A percentile compares a stretch with the other conserved stretches of the same genome.
Conservation (phyloP, 2,329 filamentous ascomycete species). For the Paecilomyces fulvus region DNA sequence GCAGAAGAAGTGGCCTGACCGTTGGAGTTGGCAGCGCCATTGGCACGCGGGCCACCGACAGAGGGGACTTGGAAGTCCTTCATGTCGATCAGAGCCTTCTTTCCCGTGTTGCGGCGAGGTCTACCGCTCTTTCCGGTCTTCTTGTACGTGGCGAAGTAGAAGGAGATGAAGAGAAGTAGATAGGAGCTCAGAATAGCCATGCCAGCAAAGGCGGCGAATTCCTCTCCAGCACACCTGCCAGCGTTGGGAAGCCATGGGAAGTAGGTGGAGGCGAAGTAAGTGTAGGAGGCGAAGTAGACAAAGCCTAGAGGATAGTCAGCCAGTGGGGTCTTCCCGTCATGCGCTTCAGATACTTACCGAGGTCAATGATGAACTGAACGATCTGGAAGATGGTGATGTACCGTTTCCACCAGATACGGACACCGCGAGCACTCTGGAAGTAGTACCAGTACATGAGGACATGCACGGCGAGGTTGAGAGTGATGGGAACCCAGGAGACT, state of each 20-base stretch:
- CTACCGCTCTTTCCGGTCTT: conserved; percentile 49
- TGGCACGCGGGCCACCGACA: conserved; percentile 17
- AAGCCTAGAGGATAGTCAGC: conserved; percentile 55
- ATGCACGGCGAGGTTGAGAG: conserved; percentile 85
- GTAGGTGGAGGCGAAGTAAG: conserved; percentile 91
- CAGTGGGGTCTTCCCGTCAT: conserved; percentile 5
- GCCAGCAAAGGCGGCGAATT: conserved; percentile 88
- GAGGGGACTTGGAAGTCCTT: conserved; percentile 59
- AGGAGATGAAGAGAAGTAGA: conserved; percentile 95
- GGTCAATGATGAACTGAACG: conserved; percentile 91
- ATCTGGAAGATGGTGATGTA: conserved; percentile 98
- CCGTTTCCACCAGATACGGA: conserved; percentile 99
- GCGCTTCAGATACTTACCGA: conserved; percentile 53
- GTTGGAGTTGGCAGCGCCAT: conserved; percentile 21
- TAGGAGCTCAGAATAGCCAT: conserved; percentile 91
- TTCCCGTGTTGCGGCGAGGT: conserved; percentile 54
- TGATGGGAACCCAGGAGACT: conserved; percentile 92
- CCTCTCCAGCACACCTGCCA: conserved; percentile 86
- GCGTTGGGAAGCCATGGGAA: conserved; percentile 74
- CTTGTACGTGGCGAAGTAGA: conserved; percentile 93
- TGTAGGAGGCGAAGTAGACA: conserved; percentile 98
- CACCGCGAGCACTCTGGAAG: conserved; percentile 94
- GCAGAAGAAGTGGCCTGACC: conserved; percentile 27
- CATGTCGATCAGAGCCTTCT: conserved; percentile 79
- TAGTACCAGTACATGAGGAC: conserved; percentile 99